Conservation (phyloP, 164 flowering plant species). For the Magnolia officinalis region DNA sequence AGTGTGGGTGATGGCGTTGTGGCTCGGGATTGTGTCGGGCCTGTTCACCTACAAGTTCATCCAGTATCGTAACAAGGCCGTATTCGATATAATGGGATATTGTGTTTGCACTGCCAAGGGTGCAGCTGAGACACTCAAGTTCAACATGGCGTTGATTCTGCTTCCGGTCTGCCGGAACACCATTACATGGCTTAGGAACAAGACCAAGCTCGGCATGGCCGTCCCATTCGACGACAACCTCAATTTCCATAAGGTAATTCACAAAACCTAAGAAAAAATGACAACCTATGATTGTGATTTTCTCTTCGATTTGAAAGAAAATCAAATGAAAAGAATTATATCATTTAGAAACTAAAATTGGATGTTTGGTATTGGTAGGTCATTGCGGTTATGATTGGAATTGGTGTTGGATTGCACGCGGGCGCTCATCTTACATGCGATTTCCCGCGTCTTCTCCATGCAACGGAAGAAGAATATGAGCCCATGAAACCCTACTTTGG, state of each 20-base stretch:
- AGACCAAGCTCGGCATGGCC: conserved; percentile 43
- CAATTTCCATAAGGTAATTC: conserved; percentile 53
- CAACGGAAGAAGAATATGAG: conserved; percentile 44
- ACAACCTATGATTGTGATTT: not conserved
- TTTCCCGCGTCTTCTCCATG: conserved; percentile 41
- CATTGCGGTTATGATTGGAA: conserved; percentile 26
- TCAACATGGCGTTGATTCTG: conserved; percentile 67
- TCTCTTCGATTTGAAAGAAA: not conserved
- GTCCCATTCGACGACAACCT: conserved; percentile 62
- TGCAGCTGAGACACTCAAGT: conserved; percentile 57
- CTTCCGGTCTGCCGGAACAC: conserved; percentile 70
- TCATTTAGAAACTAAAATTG: too few species aligned
- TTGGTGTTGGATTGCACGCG: conserved; percentile 31
- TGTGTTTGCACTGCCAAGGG: conserved; percentile 65
- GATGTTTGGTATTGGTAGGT: conserved; percentile 13
- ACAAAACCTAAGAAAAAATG: not conserved
- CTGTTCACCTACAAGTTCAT: conserved; percentile 49
- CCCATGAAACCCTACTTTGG: conserved; percentile 53
- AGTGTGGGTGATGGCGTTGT: conserved; percentile 45
- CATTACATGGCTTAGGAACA: conserved; percentile 66
- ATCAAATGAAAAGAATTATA: too few species aligned
- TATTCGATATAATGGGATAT: conserved; percentile 46
- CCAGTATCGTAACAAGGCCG: conserved; percentile 38
- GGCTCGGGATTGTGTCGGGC: conserved; percentile 35
- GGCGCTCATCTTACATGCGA: conserved; percentile 33